These are phyloP conservation scores for Vigna trinervia DNA, from an alignment of 306 rosid genomes.

Conservation along the genomic window DNA sequence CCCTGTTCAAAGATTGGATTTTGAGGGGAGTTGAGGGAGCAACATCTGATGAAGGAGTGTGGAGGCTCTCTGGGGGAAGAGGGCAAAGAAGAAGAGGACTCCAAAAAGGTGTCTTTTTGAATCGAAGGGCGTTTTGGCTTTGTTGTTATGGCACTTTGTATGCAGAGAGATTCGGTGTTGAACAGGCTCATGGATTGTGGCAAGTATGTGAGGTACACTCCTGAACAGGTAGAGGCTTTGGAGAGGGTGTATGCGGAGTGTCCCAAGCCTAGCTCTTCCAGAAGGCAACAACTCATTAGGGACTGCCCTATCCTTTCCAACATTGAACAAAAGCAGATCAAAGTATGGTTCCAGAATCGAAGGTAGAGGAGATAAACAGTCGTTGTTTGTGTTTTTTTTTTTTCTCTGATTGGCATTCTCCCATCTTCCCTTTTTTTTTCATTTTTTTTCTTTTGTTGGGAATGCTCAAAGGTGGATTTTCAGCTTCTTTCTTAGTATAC, in stretches of 20 bases:
- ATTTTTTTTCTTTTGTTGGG: not conserved
- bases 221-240: conserved; percentile 86
- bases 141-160: conserved; percentile 47
- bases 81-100: conserved; percentile 63
- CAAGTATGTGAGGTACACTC: conserved; percentile 81
- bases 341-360: conserved; percentile 92
- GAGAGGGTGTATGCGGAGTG: conserved; percentile 83
- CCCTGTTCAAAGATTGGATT: conserved; percentile 37
- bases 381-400: not conserved
- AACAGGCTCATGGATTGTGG: conserved; percentile 62
- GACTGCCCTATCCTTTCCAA: conserved; percentile 75
- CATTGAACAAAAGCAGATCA: conserved; percentile 84
- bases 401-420: not conserved
- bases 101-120: not conserved
- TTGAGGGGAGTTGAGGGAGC: conserved; percentile 1
- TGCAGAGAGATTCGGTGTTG: conserved; percentile 57
- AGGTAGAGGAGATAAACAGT: conserved; percentile 48
- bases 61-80: conserved; percentile 90
- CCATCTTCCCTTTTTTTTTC: not conserved
- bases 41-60: conserved; percentile 72
- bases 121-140: not conserved
- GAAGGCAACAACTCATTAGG: conserved; percentile 80
- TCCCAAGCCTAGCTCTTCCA: conserved; percentile 79
- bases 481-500: not conserved
- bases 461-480: conserved; percentile 10